These are phyloP conservation scores for Exophiala lecanii-corni DNA, from an alignment of 2,329 filamentous ascomycete genomes.

Conservation along the genomic window DNA sequence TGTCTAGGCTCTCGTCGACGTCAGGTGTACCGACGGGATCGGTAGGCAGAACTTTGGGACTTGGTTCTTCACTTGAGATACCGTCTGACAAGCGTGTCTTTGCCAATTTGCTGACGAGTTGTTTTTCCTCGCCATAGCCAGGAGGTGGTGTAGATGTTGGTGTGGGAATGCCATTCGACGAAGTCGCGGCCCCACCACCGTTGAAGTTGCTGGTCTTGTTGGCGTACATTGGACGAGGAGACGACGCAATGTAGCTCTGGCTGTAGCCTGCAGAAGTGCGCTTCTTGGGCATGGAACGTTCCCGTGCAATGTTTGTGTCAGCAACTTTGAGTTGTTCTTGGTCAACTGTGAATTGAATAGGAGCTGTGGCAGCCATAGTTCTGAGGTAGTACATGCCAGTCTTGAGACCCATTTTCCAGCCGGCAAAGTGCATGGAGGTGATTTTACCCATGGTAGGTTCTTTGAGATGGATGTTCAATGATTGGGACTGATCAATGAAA, in stretches of 20 bases:
- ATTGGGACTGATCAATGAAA: conserved; percentile 98
- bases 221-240: conserved; percentile 64
- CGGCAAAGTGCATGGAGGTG: conserved; percentile 98
- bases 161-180: conserved; percentile 62
- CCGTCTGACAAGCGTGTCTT: conserved; percentile 63
- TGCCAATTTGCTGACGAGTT: conserved; percentile 37
- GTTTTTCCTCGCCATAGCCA: conserved; percentile 45
- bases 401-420: conserved; percentile 99
- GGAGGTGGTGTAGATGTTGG: conserved; percentile 64
- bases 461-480: conserved; percentile 98
- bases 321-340: conserved; percentile 87
- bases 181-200: conserved; percentile 33
- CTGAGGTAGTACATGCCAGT: conserved; percentile 99
- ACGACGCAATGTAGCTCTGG: conserved; percentile 51
- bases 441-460: conserved; percentile 99
- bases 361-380: conserved; percentile 91
- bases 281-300: conserved; percentile 54
- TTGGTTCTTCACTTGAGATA: conserved; percentile 63
- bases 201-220: conserved; percentile 42
- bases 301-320: conserved; percentile 71
- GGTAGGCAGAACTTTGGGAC: conserved; percentile 70
- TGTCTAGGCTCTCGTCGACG: conserved; percentile 58
- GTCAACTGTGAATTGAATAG: conserved; percentile 98
- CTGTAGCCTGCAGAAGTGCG: conserved; percentile 60
- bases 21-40: conserved; percentile 59